A percentile compares a stretch with the other conserved stretches of the same genome.
Conservation (phyloP, 768 basidiomycete genomes). For the Hysterangium stoloniferum region DNA sequence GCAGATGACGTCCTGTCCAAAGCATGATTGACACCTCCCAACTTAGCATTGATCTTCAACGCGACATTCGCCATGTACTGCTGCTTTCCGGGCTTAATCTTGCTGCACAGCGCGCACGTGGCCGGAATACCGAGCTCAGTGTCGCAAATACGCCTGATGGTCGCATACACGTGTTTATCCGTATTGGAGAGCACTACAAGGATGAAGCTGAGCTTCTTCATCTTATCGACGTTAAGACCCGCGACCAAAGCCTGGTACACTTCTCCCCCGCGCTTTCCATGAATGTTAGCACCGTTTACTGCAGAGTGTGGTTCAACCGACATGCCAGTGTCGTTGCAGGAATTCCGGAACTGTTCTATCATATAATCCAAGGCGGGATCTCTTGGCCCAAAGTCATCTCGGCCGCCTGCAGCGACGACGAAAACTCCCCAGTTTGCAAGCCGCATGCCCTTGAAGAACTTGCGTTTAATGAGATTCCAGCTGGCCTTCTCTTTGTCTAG, state of each 20-base stretch:
- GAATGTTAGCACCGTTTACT: conserved; percentile 34
- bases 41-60: conserved; percentile 76
- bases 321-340: conserved; percentile 65
- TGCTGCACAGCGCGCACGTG: conserved; percentile 65
- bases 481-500: conserved; percentile 45
- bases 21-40: conserved; percentile 73
- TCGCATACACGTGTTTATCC: conserved; percentile 75
- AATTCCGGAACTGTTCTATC: conserved; percentile 47
- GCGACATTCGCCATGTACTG: conserved; percentile 81
- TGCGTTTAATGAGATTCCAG: conserved; percentile 69
- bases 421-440: conserved; percentile 63
- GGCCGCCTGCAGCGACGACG: conserved; percentile 50
- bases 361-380: conserved; percentile 46
- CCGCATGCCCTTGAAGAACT: conserved; percentile 49
- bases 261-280: conserved; percentile 22
- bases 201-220: conserved; percentile 39
- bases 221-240: neutral
- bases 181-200: conserved; percentile 59
- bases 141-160: conserved; percentile 75
- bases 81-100: conserved; percentile 69
- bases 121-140: conserved; percentile 59
- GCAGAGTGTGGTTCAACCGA: conserved; percentile 27
- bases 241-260: neutral
- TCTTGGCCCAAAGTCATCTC: conserved; percentile 53
- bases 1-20: conserved; percentile 46